phyloP scores from a whole-genome alignment of 768 basidiomycete species.

The Naematelia encephala region DNA sequence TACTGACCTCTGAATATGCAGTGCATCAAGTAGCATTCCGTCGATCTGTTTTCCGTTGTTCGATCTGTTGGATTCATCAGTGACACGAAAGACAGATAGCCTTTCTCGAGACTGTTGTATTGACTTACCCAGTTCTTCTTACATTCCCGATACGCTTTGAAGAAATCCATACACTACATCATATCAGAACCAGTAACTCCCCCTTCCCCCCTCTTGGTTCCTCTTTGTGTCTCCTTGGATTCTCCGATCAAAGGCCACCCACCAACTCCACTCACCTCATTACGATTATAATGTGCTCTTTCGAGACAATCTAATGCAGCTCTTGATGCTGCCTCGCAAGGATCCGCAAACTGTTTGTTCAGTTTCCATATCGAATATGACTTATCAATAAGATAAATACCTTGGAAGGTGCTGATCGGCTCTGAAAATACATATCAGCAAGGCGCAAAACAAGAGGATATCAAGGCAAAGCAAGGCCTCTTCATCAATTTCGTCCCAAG shows the following conservation, averaged over 20 bases:
- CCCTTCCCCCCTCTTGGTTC: not conserved
- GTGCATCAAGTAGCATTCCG: constrained; percentile 10
- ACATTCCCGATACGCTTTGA: constrained; percentile 47
- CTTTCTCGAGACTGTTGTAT: not conserved
- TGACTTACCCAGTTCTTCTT: constrained; percentile 48
- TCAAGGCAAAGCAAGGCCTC: too few species aligned
- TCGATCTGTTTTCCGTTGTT: constrained; percentile 42
- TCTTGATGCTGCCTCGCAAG: constrained; percentile 47
- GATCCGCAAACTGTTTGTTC: constrained; percentile 45
- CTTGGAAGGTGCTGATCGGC: constrained; percentile 12
- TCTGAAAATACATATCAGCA: too few species aligned
- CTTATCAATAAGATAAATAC: constrained; percentile 3
- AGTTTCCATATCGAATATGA: constrained; percentile 1
- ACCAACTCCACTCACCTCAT: constrained; percentile 45
- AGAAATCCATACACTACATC: constrained; percentile 37
- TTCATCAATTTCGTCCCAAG: too few species aligned
- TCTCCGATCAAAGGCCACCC: too few species aligned
- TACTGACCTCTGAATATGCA: not conserved
- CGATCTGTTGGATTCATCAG: constrained; percentile 20
- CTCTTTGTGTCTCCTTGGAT: not conserved
- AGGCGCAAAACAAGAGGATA: too few species aligned
- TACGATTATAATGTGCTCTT: constrained; percentile 46
- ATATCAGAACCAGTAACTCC: not conserved
- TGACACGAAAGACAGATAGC: too few species aligned
- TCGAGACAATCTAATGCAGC: constrained; percentile 49